Evolutionary conservation across 2,329 filamentous ascomycete genomes (phyloP).

Genomic region (Aspergillus sp.): DNA sequence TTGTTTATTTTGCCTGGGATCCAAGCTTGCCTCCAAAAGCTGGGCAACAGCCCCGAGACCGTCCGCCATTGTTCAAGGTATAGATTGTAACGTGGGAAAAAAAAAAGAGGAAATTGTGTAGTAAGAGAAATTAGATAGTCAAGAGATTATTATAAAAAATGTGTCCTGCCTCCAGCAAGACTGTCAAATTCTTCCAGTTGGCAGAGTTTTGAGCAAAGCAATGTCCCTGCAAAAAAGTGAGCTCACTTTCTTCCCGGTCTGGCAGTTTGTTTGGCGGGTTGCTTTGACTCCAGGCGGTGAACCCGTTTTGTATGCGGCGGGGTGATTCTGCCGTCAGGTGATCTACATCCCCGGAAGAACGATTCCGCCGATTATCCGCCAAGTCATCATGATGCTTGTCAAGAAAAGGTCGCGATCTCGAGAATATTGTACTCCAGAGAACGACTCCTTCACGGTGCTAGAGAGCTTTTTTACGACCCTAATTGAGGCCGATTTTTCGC

Average conservation of each 20-base stretch:
- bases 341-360: constrained; percentile 12
- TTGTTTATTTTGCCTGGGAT: constrained; percentile 81
- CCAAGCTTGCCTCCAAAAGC: constrained; percentile 83
- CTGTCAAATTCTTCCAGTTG: no score
- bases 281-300: constrained; percentile 24
- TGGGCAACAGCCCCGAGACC: constrained; percentile 62
- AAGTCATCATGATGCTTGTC: constrained; percentile 14
- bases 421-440: not conserved
- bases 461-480: not conserved
- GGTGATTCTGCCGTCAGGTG: constrained; percentile 22
- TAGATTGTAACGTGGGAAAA: not conserved
- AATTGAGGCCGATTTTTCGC: not conserved
- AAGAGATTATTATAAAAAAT: not conserved
- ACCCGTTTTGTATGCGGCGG: constrained; percentile 6
- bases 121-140: not conserved
- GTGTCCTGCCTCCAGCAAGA: no score
- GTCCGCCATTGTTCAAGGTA: constrained; percentile 47
- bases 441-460: not conserved
- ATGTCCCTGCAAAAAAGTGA: constrained; percentile 4
- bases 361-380: constrained; percentile 11
- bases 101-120: not conserved
- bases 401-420: not conserved
- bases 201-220: not conserved
- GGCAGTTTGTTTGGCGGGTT: constrained; percentile 28
- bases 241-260: constrained; percentile 20